Percentiles rank a stretch among this genome's conserved stretches.
phyloP scores from a whole-genome alignment of 441 rosid genomes.

The Breynia disticha region DNA sequence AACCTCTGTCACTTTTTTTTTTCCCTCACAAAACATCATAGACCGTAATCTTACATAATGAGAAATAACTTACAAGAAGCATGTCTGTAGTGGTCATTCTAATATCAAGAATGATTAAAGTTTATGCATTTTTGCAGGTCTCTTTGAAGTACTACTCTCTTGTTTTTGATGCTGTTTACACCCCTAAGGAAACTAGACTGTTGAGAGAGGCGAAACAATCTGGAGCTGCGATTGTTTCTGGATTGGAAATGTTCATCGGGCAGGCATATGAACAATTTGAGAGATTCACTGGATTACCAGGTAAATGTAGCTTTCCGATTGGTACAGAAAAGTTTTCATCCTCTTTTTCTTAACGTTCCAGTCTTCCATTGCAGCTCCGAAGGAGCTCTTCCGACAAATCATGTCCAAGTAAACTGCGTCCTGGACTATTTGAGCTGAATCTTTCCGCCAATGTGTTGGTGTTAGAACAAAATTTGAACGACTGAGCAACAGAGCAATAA shows the following conservation, averaged over 20 bases:
- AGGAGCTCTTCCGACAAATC: conserved; percentile 51
- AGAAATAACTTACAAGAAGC: no score
- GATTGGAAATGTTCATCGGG: conserved; percentile 85
- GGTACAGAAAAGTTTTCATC: background rate
- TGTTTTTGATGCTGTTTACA: conserved; percentile 85
- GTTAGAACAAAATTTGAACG: no score
- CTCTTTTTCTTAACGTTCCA: background rate
- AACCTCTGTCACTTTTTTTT: no score
- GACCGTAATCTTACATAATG: no score
- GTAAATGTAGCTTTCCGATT: conserved; percentile 24
- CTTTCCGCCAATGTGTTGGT: no score
- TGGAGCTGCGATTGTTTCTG: conserved; percentile 60
- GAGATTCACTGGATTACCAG: conserved; percentile 75
- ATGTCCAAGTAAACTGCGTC: conserved; percentile 69
- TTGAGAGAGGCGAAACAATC: conserved; percentile 73
- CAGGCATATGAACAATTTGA: conserved; percentile 87
- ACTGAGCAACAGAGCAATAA: no score
- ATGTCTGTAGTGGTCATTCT: no score
- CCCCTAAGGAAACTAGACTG: conserved; percentile 73
- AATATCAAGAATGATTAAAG: background rate
- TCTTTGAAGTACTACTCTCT: conserved; percentile 60
- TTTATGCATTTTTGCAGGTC: conserved; percentile 27
- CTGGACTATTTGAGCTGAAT: no score
- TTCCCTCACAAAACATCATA: no score
- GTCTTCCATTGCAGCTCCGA: conserved; percentile 54